Percentiles rank a stretch among this genome's conserved stretches.
Conservation (phyloP, 2,329 filamentous ascomycete genomes). For the Graphium sp. region DNA sequence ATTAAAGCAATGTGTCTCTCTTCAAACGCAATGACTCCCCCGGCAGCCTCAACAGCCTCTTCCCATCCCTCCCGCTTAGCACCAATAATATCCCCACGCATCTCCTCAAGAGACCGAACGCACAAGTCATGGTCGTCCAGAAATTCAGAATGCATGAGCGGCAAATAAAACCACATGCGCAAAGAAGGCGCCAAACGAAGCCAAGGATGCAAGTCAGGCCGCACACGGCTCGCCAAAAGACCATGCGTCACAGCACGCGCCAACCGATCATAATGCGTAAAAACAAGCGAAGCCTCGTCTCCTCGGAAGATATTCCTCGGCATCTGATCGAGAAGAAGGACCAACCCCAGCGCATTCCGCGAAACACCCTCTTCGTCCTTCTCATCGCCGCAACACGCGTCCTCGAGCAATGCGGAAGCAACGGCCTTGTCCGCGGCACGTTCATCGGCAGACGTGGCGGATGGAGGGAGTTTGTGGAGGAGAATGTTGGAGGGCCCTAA, state of each 20-base stretch:
- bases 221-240: constrained; percentile 12
- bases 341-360: constrained; percentile 25
- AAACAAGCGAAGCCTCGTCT: constrained; percentile 23
- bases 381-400: not conserved
- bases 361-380: constrained; percentile 6
- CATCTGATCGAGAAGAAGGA: constrained; percentile 46
- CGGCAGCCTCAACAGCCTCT: constrained; percentile 10
- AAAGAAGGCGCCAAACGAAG: constrained; percentile 18
- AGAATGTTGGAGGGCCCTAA: constrained; percentile 23
- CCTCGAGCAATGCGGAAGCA: constrained; percentile 5
- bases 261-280: constrained; percentile 38
- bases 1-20: constrained; percentile 31
- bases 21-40: constrained; percentile 15
- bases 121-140: constrained; percentile 23
- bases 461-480: constrained; percentile 13
- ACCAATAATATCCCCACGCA: constrained; percentile 14
- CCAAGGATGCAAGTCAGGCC: not conserved
- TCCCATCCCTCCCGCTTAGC: constrained; percentile 6
- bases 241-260: constrained; percentile 21
- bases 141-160: constrained; percentile 41
- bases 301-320: constrained; percentile 44
- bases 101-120: constrained; percentile 13
- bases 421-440: constrained; percentile 1
- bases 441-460: constrained; percentile 3
- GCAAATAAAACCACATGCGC: constrained; percentile 40